Conservation (phyloP, 2,329 filamentous ascomycete species). For the Hirsutella rhossiliensis region DNA sequence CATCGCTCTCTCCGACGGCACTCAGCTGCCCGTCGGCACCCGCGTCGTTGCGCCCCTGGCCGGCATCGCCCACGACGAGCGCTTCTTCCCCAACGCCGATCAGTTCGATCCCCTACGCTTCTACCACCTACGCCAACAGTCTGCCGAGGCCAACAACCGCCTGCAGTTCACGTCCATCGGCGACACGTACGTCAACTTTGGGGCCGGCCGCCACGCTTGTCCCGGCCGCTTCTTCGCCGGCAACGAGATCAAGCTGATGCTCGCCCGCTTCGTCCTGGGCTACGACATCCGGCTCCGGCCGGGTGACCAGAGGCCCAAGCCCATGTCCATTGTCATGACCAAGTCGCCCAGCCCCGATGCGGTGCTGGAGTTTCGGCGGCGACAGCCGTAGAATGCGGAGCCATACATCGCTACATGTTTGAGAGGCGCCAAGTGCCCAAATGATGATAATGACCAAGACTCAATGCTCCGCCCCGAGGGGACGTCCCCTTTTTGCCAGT, state of each 20-base stretch:
- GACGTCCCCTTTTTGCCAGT: too few species aligned
- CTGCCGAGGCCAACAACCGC: slow-evolving; percentile 23
- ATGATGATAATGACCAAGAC: too few species aligned
- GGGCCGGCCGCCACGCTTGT: slow-evolving; percentile 34
- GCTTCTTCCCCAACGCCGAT: slow-evolving; percentile 26
- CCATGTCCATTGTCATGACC: slow-evolving; percentile 25
- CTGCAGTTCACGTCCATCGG: slow-evolving; percentile 30
- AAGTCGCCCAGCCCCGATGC: slow-evolving; percentile 28
- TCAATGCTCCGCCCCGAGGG: too few species aligned
- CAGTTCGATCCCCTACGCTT: slow-evolving; percentile 37
- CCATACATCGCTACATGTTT: background rate
- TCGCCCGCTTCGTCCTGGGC: slow-evolving; percentile 27
- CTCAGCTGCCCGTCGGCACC: slow-evolving; percentile 27
- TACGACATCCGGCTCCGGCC: slow-evolving; percentile 28
- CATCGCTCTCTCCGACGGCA: slow-evolving; percentile 32
- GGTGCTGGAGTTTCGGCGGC: slow-evolving; percentile 26
- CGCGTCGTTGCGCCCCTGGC: slow-evolving; percentile 28
- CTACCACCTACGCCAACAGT: slow-evolving; percentile 28
- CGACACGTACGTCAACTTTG: slow-evolving; percentile 33
- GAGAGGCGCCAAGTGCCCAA: too few species aligned
- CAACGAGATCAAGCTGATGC: slow-evolving; percentile 32
- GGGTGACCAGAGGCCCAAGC: slow-evolving; percentile 24
- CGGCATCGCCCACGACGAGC: slow-evolving; percentile 27
- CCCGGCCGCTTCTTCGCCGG: slow-evolving; percentile 35
- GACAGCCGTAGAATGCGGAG: background rate